These are phyloP conservation scores for Typha latifolia DNA, from an alignment of 176 grass and related monocot genomes.

Conservation along the genomic window DNA sequence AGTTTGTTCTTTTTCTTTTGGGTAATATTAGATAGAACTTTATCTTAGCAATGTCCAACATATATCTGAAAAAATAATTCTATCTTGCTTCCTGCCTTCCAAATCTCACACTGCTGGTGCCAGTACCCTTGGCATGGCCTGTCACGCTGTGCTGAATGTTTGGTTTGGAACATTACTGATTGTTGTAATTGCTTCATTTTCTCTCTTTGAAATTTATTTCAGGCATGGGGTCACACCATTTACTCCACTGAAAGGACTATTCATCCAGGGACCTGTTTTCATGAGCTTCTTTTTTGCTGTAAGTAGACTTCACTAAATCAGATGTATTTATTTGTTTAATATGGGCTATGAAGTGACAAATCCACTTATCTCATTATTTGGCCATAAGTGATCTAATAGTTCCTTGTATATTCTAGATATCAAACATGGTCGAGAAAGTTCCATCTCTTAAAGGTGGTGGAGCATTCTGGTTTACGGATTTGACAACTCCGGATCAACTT, in stretches of 20 bases:
- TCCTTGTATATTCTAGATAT: conserved; percentile 42
- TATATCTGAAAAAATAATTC: too few species aligned
- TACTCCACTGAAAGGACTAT: conserved; percentile 63
- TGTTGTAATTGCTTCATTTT: not conserved
- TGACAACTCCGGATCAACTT: conserved; percentile 68
- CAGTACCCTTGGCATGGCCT: too few species aligned
- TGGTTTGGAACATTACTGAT: not conserved
- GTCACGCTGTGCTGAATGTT: too few species aligned
- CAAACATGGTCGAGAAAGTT: conserved; percentile 89
- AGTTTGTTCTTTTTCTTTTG: too few species aligned
- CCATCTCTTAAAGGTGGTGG: conserved; percentile 91
- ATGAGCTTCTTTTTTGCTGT: conserved; percentile 95
- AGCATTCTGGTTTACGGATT: conserved; percentile 82
- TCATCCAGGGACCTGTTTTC: conserved; percentile 76
- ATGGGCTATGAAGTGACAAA: not conserved
- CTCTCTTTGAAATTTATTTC: conserved; percentile 14
- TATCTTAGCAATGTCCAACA: too few species aligned
- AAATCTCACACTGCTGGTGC: too few species aligned
- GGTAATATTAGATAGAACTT: too few species aligned
- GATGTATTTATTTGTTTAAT: not conserved
- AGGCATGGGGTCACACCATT: conserved; percentile 84
- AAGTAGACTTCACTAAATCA: conserved; percentile 21
- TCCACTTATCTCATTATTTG: not conserved
- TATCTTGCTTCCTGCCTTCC: too few species aligned
- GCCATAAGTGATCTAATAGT: not conserved